Evolutionary conservation across 805 yeast species (phyloP).

Genomic region (Ascoidea asiatica): DNA sequence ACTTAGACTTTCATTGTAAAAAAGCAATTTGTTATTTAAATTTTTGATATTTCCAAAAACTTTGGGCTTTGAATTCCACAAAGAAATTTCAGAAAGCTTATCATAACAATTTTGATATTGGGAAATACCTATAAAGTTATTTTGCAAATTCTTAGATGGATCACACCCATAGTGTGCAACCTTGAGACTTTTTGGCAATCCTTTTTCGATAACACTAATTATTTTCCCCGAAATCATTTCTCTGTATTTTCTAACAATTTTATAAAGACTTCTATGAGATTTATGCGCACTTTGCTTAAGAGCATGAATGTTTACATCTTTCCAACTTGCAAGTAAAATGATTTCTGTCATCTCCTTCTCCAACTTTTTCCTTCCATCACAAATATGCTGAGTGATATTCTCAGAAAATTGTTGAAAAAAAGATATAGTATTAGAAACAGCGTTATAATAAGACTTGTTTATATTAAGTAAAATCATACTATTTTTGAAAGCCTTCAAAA

Average conservation of each 20-base stretch:
- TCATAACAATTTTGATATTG: conserved; percentile 1
- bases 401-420: conserved; percentile 58
- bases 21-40: conserved; percentile 6
- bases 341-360: conserved; percentile 78
- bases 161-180: no score
- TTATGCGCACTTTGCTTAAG: conserved; percentile 85
- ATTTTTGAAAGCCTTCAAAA: conserved; percentile 49
- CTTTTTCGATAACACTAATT: conserved; percentile 42
- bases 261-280: conserved; percentile 77
- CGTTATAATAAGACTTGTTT: conserved; percentile 17
- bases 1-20: conserved; percentile 14
- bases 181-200: conserved; percentile 23
- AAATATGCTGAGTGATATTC: conserved; percentile 31
- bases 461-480: conserved; percentile 29
- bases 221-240: conserved; percentile 40
- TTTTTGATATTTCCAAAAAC: conserved; percentile 9
- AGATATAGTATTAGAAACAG: conserved; percentile 42
- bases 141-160: no score
- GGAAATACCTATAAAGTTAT: conserved; percentile 6
- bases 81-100: background rate
- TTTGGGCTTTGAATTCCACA: conserved; percentile 9
- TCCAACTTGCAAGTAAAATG: conserved; percentile 89
- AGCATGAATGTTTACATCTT: conserved; percentile 89
- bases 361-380: conserved; percentile 33
- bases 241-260: conserved; percentile 72